phyloP scores from a whole-genome alignment of 129 eudicot species.

The Heracleum sosnowskyi region DNA sequence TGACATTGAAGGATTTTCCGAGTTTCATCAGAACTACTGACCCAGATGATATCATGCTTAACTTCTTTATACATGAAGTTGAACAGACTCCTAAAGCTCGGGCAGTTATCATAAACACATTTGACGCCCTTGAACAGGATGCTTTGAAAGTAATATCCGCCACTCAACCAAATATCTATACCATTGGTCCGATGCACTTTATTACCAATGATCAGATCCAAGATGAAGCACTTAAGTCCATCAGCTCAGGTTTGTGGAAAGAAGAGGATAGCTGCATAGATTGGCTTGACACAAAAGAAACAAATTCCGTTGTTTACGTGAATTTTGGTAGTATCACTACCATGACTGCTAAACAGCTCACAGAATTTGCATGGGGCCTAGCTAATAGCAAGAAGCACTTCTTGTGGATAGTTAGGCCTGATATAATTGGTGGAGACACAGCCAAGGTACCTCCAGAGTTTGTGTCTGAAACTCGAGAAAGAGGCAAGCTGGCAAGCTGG shows the following conservation, averaged over 20 bases:
- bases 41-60: slow-evolving; percentile 40
- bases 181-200: slow-evolving; percentile 42
- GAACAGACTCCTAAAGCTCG: slow-evolving; percentile 15
- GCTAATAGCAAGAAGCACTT: slow-evolving; percentile 49
- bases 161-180: slow-evolving; percentile 20
- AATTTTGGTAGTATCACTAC: slow-evolving; percentile 60
- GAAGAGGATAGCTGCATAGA: slow-evolving; percentile 43
- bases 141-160: slow-evolving; percentile 23
- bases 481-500: slow-evolving; percentile 54
- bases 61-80: slow-evolving; percentile 15
- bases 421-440: slow-evolving; percentile 37
- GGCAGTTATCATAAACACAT: slow-evolving; percentile 50
- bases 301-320: slow-evolving; percentile 50
- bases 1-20: slow-evolving; percentile 49
- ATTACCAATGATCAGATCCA: slow-evolving; percentile 25
- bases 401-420: slow-evolving; percentile 60
- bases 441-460: slow-evolving; percentile 47
- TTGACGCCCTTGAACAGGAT: slow-evolving; percentile 43
- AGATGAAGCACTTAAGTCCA: slow-evolving; percentile 20
- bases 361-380: slow-evolving; percentile 67
- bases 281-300: slow-evolving; percentile 49
- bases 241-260: slow-evolving; percentile 49
- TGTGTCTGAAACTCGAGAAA: slow-evolving; percentile 22
- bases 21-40: slow-evolving; percentile 54
- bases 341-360: slow-evolving; percentile 39